Conservation (phyloP, 208 protist species). For the Leishmania tropica region DNA sequence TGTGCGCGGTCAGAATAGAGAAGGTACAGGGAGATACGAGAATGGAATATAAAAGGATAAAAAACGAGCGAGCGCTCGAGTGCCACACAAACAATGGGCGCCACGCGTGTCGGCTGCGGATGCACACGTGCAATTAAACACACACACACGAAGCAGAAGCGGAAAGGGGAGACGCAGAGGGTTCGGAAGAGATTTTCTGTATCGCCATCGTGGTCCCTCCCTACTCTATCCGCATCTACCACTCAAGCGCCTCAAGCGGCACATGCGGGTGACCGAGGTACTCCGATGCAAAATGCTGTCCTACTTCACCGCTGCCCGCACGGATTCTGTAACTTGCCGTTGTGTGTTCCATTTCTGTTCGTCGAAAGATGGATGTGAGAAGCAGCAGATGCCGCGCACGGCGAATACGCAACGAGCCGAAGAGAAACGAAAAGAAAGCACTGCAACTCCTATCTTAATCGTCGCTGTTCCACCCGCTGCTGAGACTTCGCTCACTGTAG, state of each 20-base stretch:
- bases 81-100: not conserved
- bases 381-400: not conserved
- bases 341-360: not conserved
- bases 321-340: not conserved
- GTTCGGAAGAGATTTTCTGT: not conserved
- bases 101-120: not conserved
- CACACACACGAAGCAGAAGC: not conserved
- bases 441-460: not conserved
- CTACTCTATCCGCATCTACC: not conserved
- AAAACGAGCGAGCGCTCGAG: not conserved
- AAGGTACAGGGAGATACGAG: not conserved
- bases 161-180: not conserved
- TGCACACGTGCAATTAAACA: not conserved
- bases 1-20: not conserved
- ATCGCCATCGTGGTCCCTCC: not conserved
- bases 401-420: not conserved
- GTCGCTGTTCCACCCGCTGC: conserved; percentile 58
- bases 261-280: not conserved
- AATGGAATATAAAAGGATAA: not conserved
- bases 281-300: not conserved
- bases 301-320: not conserved
- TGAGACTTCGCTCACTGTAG: conserved; percentile 47
- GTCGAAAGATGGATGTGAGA: not conserved
- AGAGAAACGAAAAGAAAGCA: not conserved
- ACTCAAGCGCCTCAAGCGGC: not conserved